Conservation (phyloP, 371 early-diverging fungal genomes). For the Zopfochytrium polystomum region DNA sequence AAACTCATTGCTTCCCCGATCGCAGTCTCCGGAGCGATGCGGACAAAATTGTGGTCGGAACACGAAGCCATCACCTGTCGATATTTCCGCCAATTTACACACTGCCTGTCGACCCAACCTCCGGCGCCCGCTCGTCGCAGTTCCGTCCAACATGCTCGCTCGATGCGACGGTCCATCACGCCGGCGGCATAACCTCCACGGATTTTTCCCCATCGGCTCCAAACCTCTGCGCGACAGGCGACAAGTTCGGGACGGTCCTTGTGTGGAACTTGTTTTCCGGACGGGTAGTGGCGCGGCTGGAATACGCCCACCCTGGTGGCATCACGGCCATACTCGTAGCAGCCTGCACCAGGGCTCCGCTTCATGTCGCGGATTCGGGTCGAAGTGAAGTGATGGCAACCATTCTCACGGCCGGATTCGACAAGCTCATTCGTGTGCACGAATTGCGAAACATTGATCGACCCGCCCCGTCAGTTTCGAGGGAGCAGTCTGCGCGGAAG, state of each 20-base stretch:
- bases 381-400: neutral
- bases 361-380: neutral
- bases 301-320: conserved; percentile 24
- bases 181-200: conserved; percentile 21
- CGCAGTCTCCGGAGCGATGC: conserved; percentile 26
- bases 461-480: too few relatives aligned
- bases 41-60: conserved; percentile 31
- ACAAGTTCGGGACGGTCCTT: conserved; percentile 27
- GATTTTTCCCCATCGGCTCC: conserved; percentile 9
- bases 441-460: too few relatives aligned
- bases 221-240: conserved; percentile 30
- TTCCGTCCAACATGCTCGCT: conserved; percentile 6
- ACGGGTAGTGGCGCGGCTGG: conserved; percentile 12
- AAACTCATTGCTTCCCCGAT: neutral
- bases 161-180: too few relatives aligned
- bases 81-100: neutral
- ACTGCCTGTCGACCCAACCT: neutral
- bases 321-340: too few relatives aligned
- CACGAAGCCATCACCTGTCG: conserved; percentile 27
- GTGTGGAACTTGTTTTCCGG: conserved; percentile 44
- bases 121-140: neutral
- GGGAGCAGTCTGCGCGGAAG: too few relatives aligned
- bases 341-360: neutral
- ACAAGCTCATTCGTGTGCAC: conserved; percentile 25
- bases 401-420: conserved; percentile 39